Base-by-base conservation (phyloP, 208 protist genomes). In the Acanthamoeba healyi region DNA sequence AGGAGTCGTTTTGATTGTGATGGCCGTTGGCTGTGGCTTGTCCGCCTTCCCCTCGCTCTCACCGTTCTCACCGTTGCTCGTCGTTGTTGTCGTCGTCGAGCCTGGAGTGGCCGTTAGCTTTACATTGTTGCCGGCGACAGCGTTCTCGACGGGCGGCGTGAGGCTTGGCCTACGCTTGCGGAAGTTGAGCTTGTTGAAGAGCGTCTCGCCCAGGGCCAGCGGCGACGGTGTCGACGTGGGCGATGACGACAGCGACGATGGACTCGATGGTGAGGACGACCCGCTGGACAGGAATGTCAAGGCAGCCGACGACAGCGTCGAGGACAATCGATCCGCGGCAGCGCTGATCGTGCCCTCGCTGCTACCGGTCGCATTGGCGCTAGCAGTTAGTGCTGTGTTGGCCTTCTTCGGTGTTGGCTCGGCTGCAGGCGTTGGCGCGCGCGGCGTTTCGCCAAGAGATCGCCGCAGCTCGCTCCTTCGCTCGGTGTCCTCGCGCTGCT, bases 171-270 rank as follows among this genome's bases (percentile, higher is more conserved):
- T 82, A 24, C 14, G 29, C 72, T 82, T 77, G 17, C 65, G 65
- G 65, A 77, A 77, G 65, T 77, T 82, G 72, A 82, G 72, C 72
- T 82, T 82, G 38, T 46, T 82, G 72, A 82, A 82, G 36, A 82
- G 42, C 19, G 72, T 24, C 72, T 82, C 72, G 42, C 72, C 72
- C 72, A 82, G 34, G n/a, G 72, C 38, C 42, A 82, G 72, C 22
- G 72, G 72, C 15, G 72, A 82, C 40, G 10, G 70, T 10, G 17
- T 15, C 10, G 72, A 17, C 42, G 72, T 82, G 26, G 72, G 42
- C 22, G 72, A 82, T 19, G 72, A 46, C 42, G 72, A 82, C 40
- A 32, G n/a, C 24, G 34, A 51, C 19, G 72, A 82, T 24, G 42
- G 24, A 5, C 24, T 54, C 40, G 72, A 29, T 40, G 42, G 34